Percentiles rank a stretch among this genome's conserved stretches.
Evolutionary conservation across 768 basidiomycete genomes (phyloP).

Genomic region (Gyrodon lividus): DNA sequence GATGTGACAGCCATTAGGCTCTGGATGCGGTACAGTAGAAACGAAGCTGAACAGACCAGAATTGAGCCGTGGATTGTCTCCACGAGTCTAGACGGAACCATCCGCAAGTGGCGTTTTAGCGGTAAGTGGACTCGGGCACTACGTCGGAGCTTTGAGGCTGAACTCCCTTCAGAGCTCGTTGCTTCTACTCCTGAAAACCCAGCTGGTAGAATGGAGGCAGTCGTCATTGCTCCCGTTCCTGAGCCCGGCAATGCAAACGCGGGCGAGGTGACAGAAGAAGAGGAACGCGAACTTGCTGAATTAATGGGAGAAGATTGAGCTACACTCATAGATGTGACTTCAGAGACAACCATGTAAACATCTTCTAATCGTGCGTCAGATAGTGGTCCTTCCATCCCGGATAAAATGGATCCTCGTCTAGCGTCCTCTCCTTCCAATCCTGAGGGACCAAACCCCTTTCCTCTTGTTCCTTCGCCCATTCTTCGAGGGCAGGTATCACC

Average conservation of each 20-base stretch:
- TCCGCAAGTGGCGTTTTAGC: constrained; percentile 80
- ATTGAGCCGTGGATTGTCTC: constrained; percentile 82
- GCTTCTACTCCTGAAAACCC: constrained; percentile 25
- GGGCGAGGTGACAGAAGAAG: constrained; percentile 72
- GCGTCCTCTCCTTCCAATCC: constrained; percentile 48
- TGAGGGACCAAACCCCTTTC: constrained; percentile 43
- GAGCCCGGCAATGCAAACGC: constrained; percentile 30
- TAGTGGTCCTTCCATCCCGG: constrained; percentile 42
- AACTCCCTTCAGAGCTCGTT: constrained; percentile 22
- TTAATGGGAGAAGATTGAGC: constrained; percentile 48
- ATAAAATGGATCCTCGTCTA: constrained; percentile 52
- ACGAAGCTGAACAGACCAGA: constrained; percentile 44
- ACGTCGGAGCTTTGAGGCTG: not conserved
- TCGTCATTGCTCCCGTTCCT: constrained; percentile 27
- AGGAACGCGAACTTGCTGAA: constrained; percentile 86
- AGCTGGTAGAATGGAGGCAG: constrained; percentile 13
- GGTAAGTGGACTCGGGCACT: constrained; percentile 37
- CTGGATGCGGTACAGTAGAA: constrained; percentile 59
- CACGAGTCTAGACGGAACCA: constrained; percentile 81
- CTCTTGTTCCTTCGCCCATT: constrained; percentile 51
- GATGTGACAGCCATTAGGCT: constrained; percentile 75
- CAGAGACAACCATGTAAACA: not conserved
- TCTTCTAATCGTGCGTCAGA: constrained; percentile 8
- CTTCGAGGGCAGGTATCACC: constrained; percentile 43
- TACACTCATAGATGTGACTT: not conserved